These are phyloP conservation scores for Hypoxylon sp. DNA, from an alignment of 2,329 filamentous ascomycete species.

Conservation along the genomic window DNA sequence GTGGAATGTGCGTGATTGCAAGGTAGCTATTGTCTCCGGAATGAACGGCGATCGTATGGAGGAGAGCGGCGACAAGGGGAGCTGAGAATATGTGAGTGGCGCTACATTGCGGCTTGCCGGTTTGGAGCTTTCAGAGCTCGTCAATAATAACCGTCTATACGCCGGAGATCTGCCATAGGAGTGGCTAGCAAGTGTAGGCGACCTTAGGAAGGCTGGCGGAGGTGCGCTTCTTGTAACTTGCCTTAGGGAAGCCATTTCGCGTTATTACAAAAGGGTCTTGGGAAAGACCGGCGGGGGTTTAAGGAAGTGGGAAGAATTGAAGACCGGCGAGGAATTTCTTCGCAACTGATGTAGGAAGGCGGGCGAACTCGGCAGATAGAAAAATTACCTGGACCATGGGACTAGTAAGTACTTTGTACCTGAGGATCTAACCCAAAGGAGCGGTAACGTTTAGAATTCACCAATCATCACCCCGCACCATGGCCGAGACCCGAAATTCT, in stretches of 20 bases:
- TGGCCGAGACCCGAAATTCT: constrained; percentile 17
- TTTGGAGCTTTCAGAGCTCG: constrained; percentile 51
- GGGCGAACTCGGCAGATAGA: constrained; percentile 49
- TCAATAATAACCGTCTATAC: constrained; percentile 64
- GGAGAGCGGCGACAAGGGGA: constrained; percentile 53
- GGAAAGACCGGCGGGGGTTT: constrained; percentile 52
- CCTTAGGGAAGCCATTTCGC: constrained; percentile 63
- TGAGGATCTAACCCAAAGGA: constrained; percentile 13
- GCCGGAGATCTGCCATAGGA: constrained; percentile 63
- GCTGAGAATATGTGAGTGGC: constrained; percentile 50
- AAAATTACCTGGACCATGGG: constrained; percentile 47
- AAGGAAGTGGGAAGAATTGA: constrained; percentile 48
- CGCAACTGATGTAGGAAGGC: constrained; percentile 41
- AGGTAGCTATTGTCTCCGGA: constrained; percentile 58
- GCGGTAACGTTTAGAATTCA: neutral
- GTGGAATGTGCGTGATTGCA: constrained; percentile 59
- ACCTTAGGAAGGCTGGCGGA: constrained; percentile 60
- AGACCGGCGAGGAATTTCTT: constrained; percentile 44
- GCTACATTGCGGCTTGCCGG: constrained; percentile 50
- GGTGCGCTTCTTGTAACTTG: constrained; percentile 61
- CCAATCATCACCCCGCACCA: constrained; percentile 20
- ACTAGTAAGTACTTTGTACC: constrained; percentile 22
- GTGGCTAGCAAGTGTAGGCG: constrained; percentile 57
- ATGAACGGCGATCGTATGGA: constrained; percentile 64
- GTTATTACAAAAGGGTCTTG: constrained; percentile 42